A percentile compares a stretch with the other conserved stretches of the same genome.
Conservation (phyloP, 1,139 yeast species). For the Entelexis paramagnoliae region DNA sequence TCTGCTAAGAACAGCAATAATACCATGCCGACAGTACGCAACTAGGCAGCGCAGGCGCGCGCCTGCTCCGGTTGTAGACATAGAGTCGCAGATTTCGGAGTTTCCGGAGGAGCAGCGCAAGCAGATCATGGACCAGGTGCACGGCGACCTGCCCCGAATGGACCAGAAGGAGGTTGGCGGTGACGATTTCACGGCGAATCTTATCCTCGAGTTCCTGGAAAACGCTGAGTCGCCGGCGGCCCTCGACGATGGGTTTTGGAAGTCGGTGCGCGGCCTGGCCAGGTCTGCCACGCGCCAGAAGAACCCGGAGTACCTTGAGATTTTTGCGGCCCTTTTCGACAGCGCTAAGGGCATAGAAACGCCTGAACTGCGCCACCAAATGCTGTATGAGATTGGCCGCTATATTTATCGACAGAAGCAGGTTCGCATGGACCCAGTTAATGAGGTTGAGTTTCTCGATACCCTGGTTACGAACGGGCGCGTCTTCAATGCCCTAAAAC, state of each 20-base stretch:
- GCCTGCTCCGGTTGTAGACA: background rate
- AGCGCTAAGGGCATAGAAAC: conserved; percentile 26
- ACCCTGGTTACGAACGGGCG: conserved; percentile 26
- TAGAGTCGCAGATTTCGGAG: conserved; percentile 11
- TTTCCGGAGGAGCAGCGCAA: conserved; percentile 7
- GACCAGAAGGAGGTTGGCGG: background rate
- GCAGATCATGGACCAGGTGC: conserved; percentile 7
- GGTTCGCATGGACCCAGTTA: conserved; percentile 32
- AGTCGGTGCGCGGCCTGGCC: conserved; percentile 9
- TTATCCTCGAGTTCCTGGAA: conserved; percentile 7
- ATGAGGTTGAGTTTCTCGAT: conserved; percentile 32
- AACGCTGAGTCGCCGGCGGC: conserved; percentile 9
- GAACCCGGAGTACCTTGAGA: conserved; percentile 16
- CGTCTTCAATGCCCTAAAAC: conserved; percentile 25
- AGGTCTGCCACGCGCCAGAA: background rate
- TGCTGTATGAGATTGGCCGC: conserved; percentile 24
- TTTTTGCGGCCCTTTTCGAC: conserved; percentile 28
- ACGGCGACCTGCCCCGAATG: background rate
- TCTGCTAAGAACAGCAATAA: background rate
- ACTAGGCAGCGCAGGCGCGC: background rate
- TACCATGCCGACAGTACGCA: background rate
- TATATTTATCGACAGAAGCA: conserved; percentile 27
- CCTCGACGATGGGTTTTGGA: conserved; percentile 18
- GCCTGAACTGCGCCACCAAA: conserved; percentile 16
- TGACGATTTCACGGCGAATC: conserved; percentile 4